Base-by-base conservation (phyloP, 176 grass and related monocot species). In the Secale cereale region DNA sequence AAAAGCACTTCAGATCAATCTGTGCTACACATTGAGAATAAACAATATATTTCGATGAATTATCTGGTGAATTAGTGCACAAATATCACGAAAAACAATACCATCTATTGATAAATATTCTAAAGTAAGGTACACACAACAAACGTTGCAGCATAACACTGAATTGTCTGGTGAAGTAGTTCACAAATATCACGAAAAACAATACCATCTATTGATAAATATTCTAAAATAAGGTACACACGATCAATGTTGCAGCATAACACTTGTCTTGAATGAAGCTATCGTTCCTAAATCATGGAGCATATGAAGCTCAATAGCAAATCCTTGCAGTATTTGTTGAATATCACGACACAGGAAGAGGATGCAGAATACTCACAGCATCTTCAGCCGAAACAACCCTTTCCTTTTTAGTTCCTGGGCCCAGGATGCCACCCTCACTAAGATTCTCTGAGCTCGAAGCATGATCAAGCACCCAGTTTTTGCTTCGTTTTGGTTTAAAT, bases 371-470 rank as follows among this genome's bases (percentile, higher is more conserved):
- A 95, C 90, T 95, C 79, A 95, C 85, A 77, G 97, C 97, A 90
- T 98, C 97, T 94, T 97, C 94, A 71, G 92, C 78, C 27, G 94
- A 97, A 86, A 97, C 83, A 76, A 92, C 62, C 76, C 94, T 88
- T 89, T 97, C 94, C 65, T 93, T 94, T 54, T 88, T 91, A 81
- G 89, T 97, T 85, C 94, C 94, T 78, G 87, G 87, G n/a, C 89
- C 91, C 31, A 97, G 78, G 50, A 99, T 99, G 62, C 97, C 97
- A 31, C 91, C 97, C 78, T 93, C 94, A 54, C 85, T 82, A 45
- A 76, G 78, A 86, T 86, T 86, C 59, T 79, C 86, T 65, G 85
- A 87, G 70, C 85, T 87, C 32, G 81, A 87, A 85, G 85, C 89
- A 81, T 91, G 81, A 72, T 91, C 89, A 81, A 76, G 75, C 0